Base-by-base conservation (phyloP, 345 rosid species). In the Sisymbrium altissimum region DNA sequence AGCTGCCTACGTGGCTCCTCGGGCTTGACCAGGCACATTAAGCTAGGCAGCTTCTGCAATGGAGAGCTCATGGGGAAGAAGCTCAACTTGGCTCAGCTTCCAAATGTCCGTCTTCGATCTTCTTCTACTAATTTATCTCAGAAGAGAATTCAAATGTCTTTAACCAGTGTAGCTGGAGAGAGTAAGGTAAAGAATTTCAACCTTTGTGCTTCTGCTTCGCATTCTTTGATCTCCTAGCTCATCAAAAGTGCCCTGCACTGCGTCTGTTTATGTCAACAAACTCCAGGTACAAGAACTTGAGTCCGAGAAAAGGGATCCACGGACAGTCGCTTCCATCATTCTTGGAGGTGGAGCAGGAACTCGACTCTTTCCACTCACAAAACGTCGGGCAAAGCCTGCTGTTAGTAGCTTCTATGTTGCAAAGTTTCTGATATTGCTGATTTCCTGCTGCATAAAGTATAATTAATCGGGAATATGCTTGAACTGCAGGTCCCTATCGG, bases 291-390 rank as follows among this genome's bases (percentile, higher is more conserved):
- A 89, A 72, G 92, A 94, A 67, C 50, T 74, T 43, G 93, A 86
- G 71, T 66, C 83, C 81, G 96, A 88, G 60, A 94, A 60, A 79
- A 75, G 84, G 61, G 88, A 91, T 43, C 38, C 95, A 11, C 80
- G 89, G 54, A 91, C 98, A 0, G 97, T 91, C 12, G 97, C 79
- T 53, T 93, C 98, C 2, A 54, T 91, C 27, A 86, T 94, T 75
- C 85, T 94, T 45, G 98, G 98, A 70, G 98, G 97, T 72, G 98
- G 98, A 69, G 97, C 98, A 13, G 98, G 97, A n/a, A 89, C 97
- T 72, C 90, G 97, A n/a, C 96, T 94, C 49, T 94, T 88, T 69
- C 97, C 98, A 55, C 98, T 94, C 72, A 89, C 98, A 2, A 94
- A 89, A 77, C 96, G 83, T 19, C 97, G 98, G 6, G 98, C 97